Evolutionary conservation across 2,329 filamentous ascomycete species (phyloP).

Genomic region (Leptographium galeiforme): DNA sequence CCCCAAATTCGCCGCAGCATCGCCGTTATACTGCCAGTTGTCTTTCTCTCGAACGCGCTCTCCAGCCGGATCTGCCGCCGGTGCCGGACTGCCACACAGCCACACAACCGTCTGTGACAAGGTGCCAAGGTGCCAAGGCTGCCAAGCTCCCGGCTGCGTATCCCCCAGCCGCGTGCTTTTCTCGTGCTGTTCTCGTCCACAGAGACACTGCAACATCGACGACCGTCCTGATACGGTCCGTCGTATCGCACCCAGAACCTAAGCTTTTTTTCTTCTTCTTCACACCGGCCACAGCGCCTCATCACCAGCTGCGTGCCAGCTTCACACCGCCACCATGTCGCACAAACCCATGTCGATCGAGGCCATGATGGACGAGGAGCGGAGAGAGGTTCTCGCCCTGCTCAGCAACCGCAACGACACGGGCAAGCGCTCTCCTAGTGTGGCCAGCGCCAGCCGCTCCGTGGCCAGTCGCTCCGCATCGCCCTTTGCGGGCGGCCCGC

Average conservation of each 20-base stretch:
- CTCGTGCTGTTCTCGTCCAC: neutral
- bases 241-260: neutral
- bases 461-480: constrained; percentile 32
- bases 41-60: neutral
- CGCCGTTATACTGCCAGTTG: no score
- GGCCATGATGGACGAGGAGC: constrained; percentile 64
- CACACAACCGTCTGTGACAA: neutral
- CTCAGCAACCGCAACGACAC: constrained; percentile 25
- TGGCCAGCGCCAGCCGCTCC: constrained; percentile 12
- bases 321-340: constrained; percentile 16
- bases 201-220: neutral
- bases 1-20: neutral
- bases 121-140: constrained; percentile 1
- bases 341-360: constrained; percentile 57
- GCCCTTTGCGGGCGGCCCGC: constrained; percentile 37
- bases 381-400: constrained; percentile 56
- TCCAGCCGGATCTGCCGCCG: neutral
- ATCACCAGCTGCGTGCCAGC: no score
- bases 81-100: neutral
- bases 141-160: neutral
- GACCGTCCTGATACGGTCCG: neutral
- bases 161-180: neutral
- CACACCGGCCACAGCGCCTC: no score
- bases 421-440: neutral
- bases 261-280: neutral